Evolutionary conservation across 2,329 filamentous ascomycete species (phyloP), one percentile per base, ranked within the genome.

Genomic region (Hymenoscyphus occultus): DNA sequence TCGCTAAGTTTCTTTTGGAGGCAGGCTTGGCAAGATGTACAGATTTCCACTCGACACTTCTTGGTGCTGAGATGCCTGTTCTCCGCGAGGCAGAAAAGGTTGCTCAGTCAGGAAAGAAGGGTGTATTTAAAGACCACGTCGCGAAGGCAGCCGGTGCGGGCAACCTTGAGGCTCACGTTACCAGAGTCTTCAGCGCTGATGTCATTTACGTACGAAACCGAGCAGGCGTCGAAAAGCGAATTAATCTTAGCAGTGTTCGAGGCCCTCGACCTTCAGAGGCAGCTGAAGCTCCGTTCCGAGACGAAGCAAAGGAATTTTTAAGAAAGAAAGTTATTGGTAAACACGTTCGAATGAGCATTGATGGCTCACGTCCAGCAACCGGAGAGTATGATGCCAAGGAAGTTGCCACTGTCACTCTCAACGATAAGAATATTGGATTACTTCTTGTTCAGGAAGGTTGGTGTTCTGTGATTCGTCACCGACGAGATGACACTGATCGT

Each of bases 281-380:
- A 22, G 90, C 92, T 64, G 94, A 98, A 78, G 85, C 91, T 51
- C 92, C 93, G 0, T 99, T 94, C 82, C 86, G 88, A 71, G 90
- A 95, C 13, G 94, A 97, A 75, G 94, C 95, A 39, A 99, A 99
- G 82, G 95, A 99, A 76, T 98, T 94, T 76, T 78, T 98, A 69
- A 89, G 95, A 63, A 97, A 97, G 83, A 92, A 89, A 77, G 78
- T 97, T 39, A 99, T 99, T 74, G 95, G 93, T 67, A 99, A 99
- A 82, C 92, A 97, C 71, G 92, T 98, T 70, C 91, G 90, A 77
- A 87, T 97, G 64, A 90, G 86, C 62, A 87, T 97, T 66, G 93
- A 99, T 76, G 95, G 95, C 64, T 92, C 92, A 77, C 93, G 95
- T 79, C 90, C 94, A 56, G 93, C 92, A 1, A 90, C 84, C 1